Base-by-base conservation (phyloP, 805 yeast species). In the Cyberlindnera sargentensis region DNA sequence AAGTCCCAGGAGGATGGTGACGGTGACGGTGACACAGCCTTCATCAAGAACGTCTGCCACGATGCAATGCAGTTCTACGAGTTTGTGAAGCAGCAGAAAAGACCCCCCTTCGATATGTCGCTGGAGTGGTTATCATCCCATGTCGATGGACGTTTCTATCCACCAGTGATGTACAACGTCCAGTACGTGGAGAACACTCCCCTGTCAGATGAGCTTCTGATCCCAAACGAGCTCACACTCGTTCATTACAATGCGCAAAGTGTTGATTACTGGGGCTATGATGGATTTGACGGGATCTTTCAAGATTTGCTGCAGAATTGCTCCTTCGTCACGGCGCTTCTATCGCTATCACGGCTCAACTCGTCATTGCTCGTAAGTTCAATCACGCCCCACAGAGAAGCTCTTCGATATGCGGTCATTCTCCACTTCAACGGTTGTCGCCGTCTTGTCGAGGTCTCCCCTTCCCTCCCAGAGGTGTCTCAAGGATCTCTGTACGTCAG, bases 321-420 rank as follows among this genome's bases (percentile, higher is more conserved):
- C 61, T 84, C 95, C 0, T 77, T 86, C 56, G 85, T 86, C 3
- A 78, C 89, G 2, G 69, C 90, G 0, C 54, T 85, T 11, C 63
- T 84, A 11, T 75, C 86, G 1, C 61, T 80, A 1, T 56, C 67
- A 0, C 59, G 61, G 20, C 55, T 55, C 24, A 49, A 53, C 31
- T 34, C 46, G 8, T 11, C 39, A 1, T 3, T 31, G 4, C 27
- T 55, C 6, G 34, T 48, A 3, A 8, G 36, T 4, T 35, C 34
- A 10, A 42, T 57, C 3, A 15, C 40, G 5, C 60, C 58, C 8
- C 53, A 52, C 29, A 3, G 5, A 2, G 58, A 6, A 25, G 29
- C 47, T 15, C 59, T 57, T n/a, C 57, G 59, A 32, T 75, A 65
- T 54, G 63, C 61, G 1, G 71, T 78, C 2, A 55, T 53, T 8